Evolutionary conservation across 768 basidiomycete genomes (phyloP), one percentile per base, ranked within the genome.

Genomic region (Serendipita sp.): DNA sequence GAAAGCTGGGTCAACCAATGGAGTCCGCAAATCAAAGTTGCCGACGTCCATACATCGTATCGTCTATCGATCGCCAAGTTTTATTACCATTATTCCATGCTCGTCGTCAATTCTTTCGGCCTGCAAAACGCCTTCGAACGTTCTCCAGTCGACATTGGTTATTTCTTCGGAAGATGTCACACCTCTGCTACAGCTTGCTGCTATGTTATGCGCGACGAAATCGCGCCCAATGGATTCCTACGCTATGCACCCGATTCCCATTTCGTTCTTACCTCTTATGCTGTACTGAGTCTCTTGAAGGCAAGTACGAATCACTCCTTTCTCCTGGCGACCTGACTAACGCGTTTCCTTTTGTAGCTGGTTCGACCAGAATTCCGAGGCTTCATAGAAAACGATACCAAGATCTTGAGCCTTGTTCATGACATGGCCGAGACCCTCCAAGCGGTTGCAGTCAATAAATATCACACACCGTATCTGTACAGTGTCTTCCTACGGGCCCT

Each of bases 61-160:
- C 77, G 78, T 64, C 71, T 71, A 46, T 73, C 79, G 60, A 81
- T 82, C 45, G 78, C 81, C 31, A 76, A 81, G 67, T 94, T 92
- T 71, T 91, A 91, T 72, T 87, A 81, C 75, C 81, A 90, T 71
- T 95, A 95, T 69, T 83, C 86, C 29, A 82, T 83, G 75, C 81
- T 99, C 62, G 89, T 96, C 43, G 76, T 97, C 65, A 93, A 96
- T 71, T 95, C 94, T 1, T 99, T 99, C 69, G 95, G 95, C 10
- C 79, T 99, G 46, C 94, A 99, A 73, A 89, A 95, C 70, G 91
- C 95, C n/a, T 75, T 97, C 64, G 94, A 95, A 73, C 80, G 82
- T 18, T 79, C 81, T 2, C 74, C 80, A 0, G 73, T 87, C 46
- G 83, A 92, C 70, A 84, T 89, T 45, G 84, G 84, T 0, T 85